phyloP scores from a whole-genome alignment of 345 rosid species.

The Populus euphratica region DNA sequence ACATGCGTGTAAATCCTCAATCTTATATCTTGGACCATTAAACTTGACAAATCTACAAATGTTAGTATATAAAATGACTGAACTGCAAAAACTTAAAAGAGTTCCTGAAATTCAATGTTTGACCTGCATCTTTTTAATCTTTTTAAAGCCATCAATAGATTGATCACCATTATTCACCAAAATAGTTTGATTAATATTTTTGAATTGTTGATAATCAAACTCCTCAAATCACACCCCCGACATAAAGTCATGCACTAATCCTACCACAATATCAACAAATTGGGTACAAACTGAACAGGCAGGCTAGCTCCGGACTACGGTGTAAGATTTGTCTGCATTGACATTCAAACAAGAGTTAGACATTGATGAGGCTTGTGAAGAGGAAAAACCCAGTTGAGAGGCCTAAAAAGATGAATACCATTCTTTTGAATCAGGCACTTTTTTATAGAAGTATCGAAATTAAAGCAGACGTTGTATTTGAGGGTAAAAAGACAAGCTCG shows the following conservation, averaged over 20 bases:
- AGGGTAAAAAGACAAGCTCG: constrained; percentile 81
- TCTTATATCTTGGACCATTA: neutral
- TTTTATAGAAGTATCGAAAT: constrained; percentile 4
- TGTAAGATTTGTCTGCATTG: constrained; percentile 83
- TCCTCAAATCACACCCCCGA: neutral
- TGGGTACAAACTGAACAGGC: constrained; percentile 73
- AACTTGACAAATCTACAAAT: neutral
- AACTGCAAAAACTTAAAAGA: neutral
- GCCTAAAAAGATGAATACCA: neutral
- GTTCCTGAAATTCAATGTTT: neutral
- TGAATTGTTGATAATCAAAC: neutral
- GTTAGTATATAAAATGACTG: neutral
- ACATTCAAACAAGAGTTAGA: constrained; percentile 16
- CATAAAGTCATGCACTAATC: neutral
- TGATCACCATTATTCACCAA: neutral
- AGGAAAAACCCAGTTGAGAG: neutral
- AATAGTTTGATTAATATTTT: neutral
- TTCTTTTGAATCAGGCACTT: constrained; percentile 1
- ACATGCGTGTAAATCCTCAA: neutral
- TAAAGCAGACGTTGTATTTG: constrained; percentile 80
- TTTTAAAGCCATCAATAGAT: neutral
- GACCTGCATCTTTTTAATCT: neutral
- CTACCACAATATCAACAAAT: neutral
- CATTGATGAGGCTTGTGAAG: neutral
- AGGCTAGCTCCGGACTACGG: constrained; percentile 95